These are phyloP conservation scores for Stentor roeselii DNA, from an alignment of 73 alveolate genomes.

Conservation along the genomic window DNA sequence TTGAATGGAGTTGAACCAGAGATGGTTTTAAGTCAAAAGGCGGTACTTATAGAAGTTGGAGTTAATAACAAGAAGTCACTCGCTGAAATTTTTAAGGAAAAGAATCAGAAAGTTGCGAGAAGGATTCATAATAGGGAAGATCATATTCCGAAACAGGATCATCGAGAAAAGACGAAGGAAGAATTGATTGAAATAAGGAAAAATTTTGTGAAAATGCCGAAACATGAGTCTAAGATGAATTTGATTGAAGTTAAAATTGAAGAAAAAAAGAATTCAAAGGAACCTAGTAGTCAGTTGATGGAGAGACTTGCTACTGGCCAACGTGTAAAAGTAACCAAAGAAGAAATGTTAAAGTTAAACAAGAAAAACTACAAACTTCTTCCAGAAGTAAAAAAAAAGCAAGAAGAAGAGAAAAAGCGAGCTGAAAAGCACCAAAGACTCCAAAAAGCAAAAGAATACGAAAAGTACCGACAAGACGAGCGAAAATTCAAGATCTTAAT, in stretches of 20 bases:
- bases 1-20: background rate
- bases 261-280: slow-evolving; percentile 5
- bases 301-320: slow-evolving; percentile 35
- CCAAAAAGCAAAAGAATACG: slow-evolving; percentile 57
- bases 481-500: background rate
- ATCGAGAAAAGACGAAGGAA: slow-evolving; percentile 45
- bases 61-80: background rate
- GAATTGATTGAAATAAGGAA: slow-evolving; percentile 48
- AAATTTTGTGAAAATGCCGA: slow-evolving; percentile 31
- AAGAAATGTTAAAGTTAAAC: slow-evolving; percentile 69
- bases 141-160: background rate
- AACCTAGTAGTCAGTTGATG: slow-evolving; percentile 27
- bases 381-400: slow-evolving; percentile 74
- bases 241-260: background rate
- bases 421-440: slow-evolving; percentile 50
- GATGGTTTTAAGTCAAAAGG: background rate
- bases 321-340: slow-evolving; percentile 57
- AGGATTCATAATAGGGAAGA: background rate
- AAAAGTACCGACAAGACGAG: slow-evolving; percentile 25
- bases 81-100: slow-evolving; percentile 40
- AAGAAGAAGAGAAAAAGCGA: slow-evolving; percentile 63
- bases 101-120: background rate
- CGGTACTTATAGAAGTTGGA: background rate
- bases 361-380: slow-evolving; percentile 64
- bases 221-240: slow-evolving; percentile 19